Evolutionary conservation across 257 asterid genomes (phyloP).

Genomic region (Thymus mandschuricus): DNA sequence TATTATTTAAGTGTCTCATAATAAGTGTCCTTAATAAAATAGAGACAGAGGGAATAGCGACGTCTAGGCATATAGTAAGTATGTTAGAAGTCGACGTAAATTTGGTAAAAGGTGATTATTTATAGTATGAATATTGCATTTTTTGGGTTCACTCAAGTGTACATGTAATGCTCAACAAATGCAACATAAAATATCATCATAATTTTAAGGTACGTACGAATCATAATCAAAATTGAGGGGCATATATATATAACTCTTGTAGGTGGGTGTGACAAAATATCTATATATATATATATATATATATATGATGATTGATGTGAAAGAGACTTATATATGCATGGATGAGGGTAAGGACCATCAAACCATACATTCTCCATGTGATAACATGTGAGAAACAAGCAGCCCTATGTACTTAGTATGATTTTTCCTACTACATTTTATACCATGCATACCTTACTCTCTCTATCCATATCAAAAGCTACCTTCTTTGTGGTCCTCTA

Average conservation of each 20-base stretch:
- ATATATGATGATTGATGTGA: conserved; percentile 21
- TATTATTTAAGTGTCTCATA: too few species aligned
- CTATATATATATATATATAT: not conserved
- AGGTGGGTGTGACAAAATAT: conserved; percentile 12
- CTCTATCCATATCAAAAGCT: too few species aligned
- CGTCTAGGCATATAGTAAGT: too few species aligned
- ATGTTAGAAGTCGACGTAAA: too few species aligned
- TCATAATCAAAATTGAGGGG: not conserved
- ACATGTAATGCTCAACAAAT: too few species aligned
- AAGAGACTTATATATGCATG: conserved; percentile 23
- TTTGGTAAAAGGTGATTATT: too few species aligned
- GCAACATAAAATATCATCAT: not conserved
- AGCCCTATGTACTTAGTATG: not conserved
- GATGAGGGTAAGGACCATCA: conserved; percentile 45
- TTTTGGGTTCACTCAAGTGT: too few species aligned
- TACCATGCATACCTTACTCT: not conserved
- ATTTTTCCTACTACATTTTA: not conserved
- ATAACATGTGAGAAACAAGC: conserved; percentile 44
- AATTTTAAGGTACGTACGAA: too few species aligned
- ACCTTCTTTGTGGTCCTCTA: conserved; percentile 39
- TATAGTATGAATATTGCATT: too few species aligned
- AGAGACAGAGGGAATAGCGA: too few species aligned
- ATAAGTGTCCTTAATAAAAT: too few species aligned
- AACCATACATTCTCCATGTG: conserved; percentile 55
- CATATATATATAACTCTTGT: too few species aligned